Base-by-base conservation (phyloP, 495 filamentous ascomycete species). In the Penicillium subrubescens region DNA sequence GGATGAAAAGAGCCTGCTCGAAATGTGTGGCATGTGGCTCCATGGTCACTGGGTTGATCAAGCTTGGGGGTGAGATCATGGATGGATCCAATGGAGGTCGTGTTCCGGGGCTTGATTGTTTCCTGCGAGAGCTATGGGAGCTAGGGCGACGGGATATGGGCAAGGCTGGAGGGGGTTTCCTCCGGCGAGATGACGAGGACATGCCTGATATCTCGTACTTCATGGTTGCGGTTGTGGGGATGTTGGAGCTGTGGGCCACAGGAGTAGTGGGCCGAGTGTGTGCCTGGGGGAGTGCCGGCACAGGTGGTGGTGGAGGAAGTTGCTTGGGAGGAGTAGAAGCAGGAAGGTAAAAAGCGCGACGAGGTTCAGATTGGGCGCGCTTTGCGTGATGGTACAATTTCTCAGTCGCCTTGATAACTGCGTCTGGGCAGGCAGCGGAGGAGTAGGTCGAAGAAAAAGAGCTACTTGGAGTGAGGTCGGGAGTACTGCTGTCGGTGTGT, bases 381-480 rank as follows among this genome's bases (percentile, higher is more conserved):
- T 67, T 62, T 15, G 69, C 66, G 65, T 73, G 73, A 2, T 74
- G 62, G 21, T 76, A 72, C 0, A 75, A 60, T 44, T 76, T 75
- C 41, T 79, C 71, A 0, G 73, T 73, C 8, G 74, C 71, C 43
- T 72, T 70, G 15, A 75, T 33, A 2, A 75, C 70, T 2, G 64
- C 67, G 31, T 80, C 75, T 4, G 74, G 75, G 41, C 75, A 78
- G 2, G 71, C 53, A 11, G 74, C 65, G 17, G 70, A 66, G 2
- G 77, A 80, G 46, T 79, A 77, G 19, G 73, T 71, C 0, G 79
- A 82, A 39, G 80, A 81, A 65, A 82, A 81, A 1, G 80, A 82
- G 62, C 75, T 81, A 69, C 79, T 82, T 0, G 80, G 80, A 0
- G 77, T 82, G 57, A 82, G 60, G 43, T 82, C 77, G 1, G 80